Evolutionary conservation across 2,329 filamentous ascomycete genomes (phyloP).

Genomic region (Immersiporthe knoxdaviesiana): DNA sequence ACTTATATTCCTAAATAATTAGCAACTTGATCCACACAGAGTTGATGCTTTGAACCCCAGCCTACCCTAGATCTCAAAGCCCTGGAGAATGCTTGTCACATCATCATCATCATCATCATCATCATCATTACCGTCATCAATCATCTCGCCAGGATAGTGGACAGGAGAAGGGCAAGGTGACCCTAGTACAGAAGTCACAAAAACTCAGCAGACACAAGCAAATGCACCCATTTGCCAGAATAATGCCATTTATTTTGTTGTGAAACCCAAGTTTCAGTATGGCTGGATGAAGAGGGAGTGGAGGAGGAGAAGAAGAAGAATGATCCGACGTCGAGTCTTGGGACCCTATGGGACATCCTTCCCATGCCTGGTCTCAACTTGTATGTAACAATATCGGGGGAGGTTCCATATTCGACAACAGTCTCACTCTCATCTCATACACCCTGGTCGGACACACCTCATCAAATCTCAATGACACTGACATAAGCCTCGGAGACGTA

Average conservation of each 20-base stretch:
- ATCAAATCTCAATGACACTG: conserved; percentile 17
- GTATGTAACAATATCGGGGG: neutral
- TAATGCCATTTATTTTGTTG: conserved; percentile 3
- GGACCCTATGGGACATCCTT: neutral
- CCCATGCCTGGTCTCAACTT: neutral
- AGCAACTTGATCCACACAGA: neutral
- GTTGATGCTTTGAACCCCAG: neutral
- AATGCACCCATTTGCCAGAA: neutral
- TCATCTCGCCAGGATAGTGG: neutral
- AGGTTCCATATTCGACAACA: neutral
- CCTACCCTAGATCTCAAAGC: neutral
- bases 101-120: neutral
- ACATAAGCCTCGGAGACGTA: conserved; percentile 25
- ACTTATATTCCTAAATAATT: neutral
- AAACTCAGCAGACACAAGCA: neutral
- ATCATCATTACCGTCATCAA: neutral
- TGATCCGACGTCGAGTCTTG: neutral
- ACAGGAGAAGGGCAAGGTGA: neutral
- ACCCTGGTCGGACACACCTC: neutral
- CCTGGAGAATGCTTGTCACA: neutral
- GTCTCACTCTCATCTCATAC: neutral
- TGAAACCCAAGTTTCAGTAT: neutral
- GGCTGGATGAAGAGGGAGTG: conserved; percentile 3
- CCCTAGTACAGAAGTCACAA: neutral
- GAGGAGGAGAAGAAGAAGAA: neutral